Conservation (phyloP, 1,284 basidiomycete species). For the Ganoderma leucocontextum region DNA sequence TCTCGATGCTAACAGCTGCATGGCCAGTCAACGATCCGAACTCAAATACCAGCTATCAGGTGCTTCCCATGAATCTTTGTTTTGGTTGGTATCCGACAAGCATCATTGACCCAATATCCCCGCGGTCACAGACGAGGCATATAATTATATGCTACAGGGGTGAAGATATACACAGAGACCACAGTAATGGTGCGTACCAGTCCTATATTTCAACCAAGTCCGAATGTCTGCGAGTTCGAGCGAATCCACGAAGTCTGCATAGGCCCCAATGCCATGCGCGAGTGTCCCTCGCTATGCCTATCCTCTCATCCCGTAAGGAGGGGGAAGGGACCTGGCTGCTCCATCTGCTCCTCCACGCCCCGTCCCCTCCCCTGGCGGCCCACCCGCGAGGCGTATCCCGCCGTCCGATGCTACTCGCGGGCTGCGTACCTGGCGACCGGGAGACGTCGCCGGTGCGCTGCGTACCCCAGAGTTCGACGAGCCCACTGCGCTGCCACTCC, state of each 20-base stretch:
- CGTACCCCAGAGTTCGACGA: not conserved
- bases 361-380: not conserved
- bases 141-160: not conserved
- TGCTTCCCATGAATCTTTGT: too few relatives aligned
- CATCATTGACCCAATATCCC: not conserved
- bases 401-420: conserved; percentile 1
- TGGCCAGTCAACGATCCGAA: too few relatives aligned
- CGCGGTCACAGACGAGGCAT: not conserved
- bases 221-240: not conserved
- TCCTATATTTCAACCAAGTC: not conserved
- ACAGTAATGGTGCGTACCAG: not conserved
- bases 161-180: not conserved
- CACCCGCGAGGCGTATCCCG: not conserved
- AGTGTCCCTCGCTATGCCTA: not conserved
- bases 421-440: not conserved
- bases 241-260: not conserved
- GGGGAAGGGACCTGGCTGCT: not conserved
- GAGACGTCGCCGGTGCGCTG: not conserved
- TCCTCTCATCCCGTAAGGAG: not conserved
- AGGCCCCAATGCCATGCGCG: too few relatives aligned
- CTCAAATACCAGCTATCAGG: too few relatives aligned
- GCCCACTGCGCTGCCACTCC: not conserved
- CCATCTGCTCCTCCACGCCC: not conserved
- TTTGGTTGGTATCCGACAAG: not conserved
- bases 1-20: too few relatives aligned